Percentiles rank a stretch among this genome's conserved stretches.
These are phyloP conservation scores for Neurospora sp. DNA, from an alignment of 495 filamentous ascomycete genomes.

Conservation along the genomic window DNA sequence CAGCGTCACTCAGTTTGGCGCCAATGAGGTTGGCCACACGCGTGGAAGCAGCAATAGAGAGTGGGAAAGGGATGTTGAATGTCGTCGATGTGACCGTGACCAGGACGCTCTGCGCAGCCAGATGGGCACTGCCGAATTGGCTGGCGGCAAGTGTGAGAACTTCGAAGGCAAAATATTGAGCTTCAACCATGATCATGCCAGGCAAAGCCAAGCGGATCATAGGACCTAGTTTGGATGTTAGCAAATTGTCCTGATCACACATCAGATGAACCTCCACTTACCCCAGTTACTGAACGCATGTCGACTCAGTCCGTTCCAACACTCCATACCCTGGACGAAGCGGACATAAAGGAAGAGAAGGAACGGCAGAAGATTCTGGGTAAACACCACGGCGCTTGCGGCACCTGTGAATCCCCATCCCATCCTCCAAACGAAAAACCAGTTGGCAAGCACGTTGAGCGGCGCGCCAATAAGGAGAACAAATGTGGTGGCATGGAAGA, in stretches of 20 bases:
- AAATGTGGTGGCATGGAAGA: constrained; percentile 58
- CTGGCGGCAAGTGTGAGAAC: constrained; percentile 57
- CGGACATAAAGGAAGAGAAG: constrained; percentile 64
- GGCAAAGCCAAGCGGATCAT: constrained; percentile 75
- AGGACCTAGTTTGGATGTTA: constrained; percentile 27
- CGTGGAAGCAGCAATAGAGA: constrained; percentile 45
- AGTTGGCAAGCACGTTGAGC: constrained; percentile 57
- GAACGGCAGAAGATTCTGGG: constrained; percentile 70
- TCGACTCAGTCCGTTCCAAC: constrained; percentile 75
- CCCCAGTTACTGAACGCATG: constrained; percentile 71
- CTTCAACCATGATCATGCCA: constrained; percentile 76
- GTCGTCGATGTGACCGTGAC: constrained; percentile 36
- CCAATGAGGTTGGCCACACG: constrained; percentile 49
- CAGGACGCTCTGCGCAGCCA: constrained; percentile 46
- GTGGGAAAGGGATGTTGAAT: constrained; percentile 46
- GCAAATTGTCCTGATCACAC: background rate
- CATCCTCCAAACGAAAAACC: constrained; percentile 60
- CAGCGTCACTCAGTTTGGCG: constrained; percentile 52
- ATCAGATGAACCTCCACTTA: constrained; percentile 4
- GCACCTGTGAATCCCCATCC: constrained; percentile 75
- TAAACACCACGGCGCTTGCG: constrained; percentile 73
- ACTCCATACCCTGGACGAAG: constrained; percentile 65
- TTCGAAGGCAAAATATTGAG: constrained; percentile 70
- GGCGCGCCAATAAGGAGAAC: constrained; percentile 57
- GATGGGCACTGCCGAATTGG: constrained; percentile 53